phyloP scores from a whole-genome alignment of 2,329 filamentous ascomycete genomes.

The Colletotrichum chrysophilum region DNA sequence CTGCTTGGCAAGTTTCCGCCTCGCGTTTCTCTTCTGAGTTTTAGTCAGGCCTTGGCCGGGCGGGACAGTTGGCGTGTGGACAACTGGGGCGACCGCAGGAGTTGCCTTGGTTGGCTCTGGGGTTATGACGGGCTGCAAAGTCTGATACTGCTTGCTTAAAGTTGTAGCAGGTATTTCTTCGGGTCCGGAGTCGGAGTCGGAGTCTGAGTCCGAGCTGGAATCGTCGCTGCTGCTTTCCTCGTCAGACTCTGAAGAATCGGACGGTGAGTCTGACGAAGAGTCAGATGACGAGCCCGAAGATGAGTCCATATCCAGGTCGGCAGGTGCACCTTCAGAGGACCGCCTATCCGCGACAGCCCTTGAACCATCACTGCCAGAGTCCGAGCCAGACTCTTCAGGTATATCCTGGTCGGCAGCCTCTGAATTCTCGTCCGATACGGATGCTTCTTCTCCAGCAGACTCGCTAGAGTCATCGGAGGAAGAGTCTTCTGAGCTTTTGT shows the following conservation, averaged over 20 bases:
- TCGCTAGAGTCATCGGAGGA: background rate
- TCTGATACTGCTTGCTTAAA: background rate
- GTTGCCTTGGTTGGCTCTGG: background rate
- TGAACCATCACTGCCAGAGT: slow-evolving; percentile 16
- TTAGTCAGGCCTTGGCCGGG: slow-evolving; percentile 42
- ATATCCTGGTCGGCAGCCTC: background rate
- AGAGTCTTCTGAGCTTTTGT: background rate
- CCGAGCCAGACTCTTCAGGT: slow-evolving; percentile 10
- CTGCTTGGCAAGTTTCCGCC: slow-evolving; percentile 46
- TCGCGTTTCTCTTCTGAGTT: slow-evolving; percentile 58
- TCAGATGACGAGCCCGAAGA: background rate
- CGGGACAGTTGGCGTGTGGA: slow-evolving; percentile 25
- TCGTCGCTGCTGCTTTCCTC: slow-evolving; percentile 20
- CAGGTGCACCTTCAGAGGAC: background rate
- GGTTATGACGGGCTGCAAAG: background rate
- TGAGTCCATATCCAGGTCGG: background rate
- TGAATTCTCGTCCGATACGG: background rate
- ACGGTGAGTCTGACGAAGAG: slow-evolving; percentile 4
- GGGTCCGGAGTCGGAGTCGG: slow-evolving; percentile 26
- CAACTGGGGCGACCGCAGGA: background rate
- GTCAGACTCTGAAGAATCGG: background rate
- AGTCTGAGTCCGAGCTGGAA: slow-evolving; percentile 24
- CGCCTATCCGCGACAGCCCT: background rate
- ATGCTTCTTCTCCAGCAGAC: background rate
- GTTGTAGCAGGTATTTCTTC: slow-evolving; percentile 42